Evolutionary conservation across 768 basidiomycete species (phyloP).

Genomic region (Pleurotus platypus): DNA sequence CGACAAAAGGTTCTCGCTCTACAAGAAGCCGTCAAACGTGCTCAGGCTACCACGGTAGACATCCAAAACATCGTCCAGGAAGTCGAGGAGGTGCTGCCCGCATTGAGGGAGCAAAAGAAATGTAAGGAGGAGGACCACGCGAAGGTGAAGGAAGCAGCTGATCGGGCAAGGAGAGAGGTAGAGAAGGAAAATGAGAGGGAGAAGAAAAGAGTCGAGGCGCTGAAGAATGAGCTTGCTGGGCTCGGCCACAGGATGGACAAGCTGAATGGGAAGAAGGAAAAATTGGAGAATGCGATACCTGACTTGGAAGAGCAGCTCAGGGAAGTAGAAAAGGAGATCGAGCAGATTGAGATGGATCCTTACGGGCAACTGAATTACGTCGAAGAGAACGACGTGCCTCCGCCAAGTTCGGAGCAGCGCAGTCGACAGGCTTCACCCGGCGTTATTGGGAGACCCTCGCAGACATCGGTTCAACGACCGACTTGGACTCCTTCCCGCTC

Average conservation of each 20-base stretch:
- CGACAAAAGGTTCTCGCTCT: constrained; percentile 84
- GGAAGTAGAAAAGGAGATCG: constrained; percentile 59
- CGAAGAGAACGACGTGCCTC: background rate
- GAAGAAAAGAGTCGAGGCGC: constrained; percentile 50
- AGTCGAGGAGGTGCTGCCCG: constrained; percentile 42
- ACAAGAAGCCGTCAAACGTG: constrained; percentile 84
- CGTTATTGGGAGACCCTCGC: constrained; percentile 16
- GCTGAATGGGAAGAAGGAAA: constrained; percentile 61
- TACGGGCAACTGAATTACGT: background rate
- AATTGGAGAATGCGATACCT: constrained; percentile 55
- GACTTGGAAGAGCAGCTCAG: constrained; percentile 69
- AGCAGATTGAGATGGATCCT: constrained; percentile 21
- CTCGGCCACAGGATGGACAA: constrained; percentile 66
- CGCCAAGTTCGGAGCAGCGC: constrained; percentile 5
- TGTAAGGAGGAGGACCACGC: constrained; percentile 40
- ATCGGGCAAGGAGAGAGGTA: constrained; percentile 35
- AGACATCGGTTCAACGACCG: constrained; percentile 13
- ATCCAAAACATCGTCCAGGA: constrained; percentile 42
- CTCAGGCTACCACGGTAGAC: constrained; percentile 51
- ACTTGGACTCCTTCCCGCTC: background rate
- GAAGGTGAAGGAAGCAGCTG: constrained; percentile 46
- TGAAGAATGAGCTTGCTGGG: constrained; percentile 54
- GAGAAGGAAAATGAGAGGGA: constrained; percentile 44
- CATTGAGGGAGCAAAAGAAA: constrained; percentile 2
- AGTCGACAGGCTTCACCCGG: constrained; percentile 15